Percentiles rank a stretch among this genome's conserved stretches.
Conservation (phyloP, 2,329 filamentous ascomycete genomes). For the Curvularia eragrostidis region DNA sequence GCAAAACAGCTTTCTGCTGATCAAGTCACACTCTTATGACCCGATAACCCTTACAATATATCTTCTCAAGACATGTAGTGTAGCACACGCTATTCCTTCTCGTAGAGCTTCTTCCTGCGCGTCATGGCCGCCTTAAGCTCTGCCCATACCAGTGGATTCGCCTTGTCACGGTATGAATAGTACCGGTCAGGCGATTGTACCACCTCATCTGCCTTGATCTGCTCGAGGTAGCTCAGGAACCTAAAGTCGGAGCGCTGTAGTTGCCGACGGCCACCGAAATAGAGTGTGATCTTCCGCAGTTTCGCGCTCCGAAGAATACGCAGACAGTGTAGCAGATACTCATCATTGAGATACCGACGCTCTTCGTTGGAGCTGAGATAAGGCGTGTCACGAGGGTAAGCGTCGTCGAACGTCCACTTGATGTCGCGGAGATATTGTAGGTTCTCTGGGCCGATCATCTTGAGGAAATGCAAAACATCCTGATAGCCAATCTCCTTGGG, state of each 20-base stretch:
- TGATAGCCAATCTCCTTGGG: conserved; percentile 58
- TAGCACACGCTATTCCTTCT: conserved; percentile 13
- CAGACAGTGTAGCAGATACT: conserved; percentile 55
- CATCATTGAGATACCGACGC: conserved; percentile 58
- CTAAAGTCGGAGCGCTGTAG: conserved; percentile 47
- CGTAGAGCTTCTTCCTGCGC: conserved; percentile 49
- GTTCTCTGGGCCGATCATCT: conserved; percentile 57
- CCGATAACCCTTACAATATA: not conserved
- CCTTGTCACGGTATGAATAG: conserved; percentile 41
- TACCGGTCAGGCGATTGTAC: conserved; percentile 26
- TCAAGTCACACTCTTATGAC: not conserved
- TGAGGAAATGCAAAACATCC: conserved; percentile 54
- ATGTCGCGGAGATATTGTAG: conserved; percentile 55
- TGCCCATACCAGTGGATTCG: conserved; percentile 39
- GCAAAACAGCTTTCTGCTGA: no score
- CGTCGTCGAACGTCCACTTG: conserved; percentile 56
- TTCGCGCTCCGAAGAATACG: conserved; percentile 53
- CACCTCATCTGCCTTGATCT: conserved; percentile 55
- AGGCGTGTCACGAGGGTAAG: conserved; percentile 51
- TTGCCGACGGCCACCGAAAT: conserved; percentile 52
- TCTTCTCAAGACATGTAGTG: not conserved
- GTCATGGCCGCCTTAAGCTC: conserved; percentile 46
- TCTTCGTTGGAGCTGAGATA: conserved; percentile 49
- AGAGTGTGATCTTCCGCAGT: conserved; percentile 52
- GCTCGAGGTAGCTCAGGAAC: conserved; percentile 55